Evolutionary conservation across 176 grass and related monocot genomes (phyloP).

Genomic region (Melocanna baccifera): DNA sequence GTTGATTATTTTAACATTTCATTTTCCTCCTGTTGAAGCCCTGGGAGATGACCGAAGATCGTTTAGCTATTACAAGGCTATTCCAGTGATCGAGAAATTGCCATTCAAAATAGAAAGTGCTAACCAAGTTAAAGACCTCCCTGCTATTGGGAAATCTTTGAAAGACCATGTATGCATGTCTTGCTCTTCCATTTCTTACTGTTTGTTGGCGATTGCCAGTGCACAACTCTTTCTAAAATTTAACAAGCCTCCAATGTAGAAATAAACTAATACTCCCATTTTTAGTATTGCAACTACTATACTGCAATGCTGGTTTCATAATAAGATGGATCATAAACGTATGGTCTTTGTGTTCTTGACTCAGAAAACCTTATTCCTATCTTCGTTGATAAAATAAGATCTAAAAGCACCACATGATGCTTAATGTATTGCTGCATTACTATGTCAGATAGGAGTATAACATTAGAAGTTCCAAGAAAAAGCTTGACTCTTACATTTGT

Average conservation of each 20-base stretch:
- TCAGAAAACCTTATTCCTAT: not conserved
- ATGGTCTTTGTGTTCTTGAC: not conserved
- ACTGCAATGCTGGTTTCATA: not conserved
- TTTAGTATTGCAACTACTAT: not conserved
- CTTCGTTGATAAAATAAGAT: not conserved
- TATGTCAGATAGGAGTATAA: not conserved
- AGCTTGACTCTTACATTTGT: not conserved
- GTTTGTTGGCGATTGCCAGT: not conserved
- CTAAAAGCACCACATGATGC: not conserved
- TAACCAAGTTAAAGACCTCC: slow-evolving; percentile 81
- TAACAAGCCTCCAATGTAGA: slow-evolving; percentile 12
- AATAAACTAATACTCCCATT: not conserved
- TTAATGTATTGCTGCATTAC: not conserved
- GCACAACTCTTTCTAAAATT: not conserved
- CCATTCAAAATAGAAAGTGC: slow-evolving; percentile 83
- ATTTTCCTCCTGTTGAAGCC: slow-evolving; percentile 40
- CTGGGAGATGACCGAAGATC: slow-evolving; percentile 94
- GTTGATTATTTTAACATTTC: not conserved
- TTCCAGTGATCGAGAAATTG: slow-evolving; percentile 85
- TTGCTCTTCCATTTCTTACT: slow-evolving; percentile 10
- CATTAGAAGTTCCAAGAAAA: slow-evolving; percentile 24
- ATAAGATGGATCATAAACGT: not conserved
- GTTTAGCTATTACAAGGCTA: slow-evolving; percentile 98
- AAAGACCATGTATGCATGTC: slow-evolving; percentile 79
- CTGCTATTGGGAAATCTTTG: slow-evolving; percentile 87